phyloP scores from a whole-genome alignment of 2,329 filamentous ascomycete species.

The Venturia aucupariae region DNA sequence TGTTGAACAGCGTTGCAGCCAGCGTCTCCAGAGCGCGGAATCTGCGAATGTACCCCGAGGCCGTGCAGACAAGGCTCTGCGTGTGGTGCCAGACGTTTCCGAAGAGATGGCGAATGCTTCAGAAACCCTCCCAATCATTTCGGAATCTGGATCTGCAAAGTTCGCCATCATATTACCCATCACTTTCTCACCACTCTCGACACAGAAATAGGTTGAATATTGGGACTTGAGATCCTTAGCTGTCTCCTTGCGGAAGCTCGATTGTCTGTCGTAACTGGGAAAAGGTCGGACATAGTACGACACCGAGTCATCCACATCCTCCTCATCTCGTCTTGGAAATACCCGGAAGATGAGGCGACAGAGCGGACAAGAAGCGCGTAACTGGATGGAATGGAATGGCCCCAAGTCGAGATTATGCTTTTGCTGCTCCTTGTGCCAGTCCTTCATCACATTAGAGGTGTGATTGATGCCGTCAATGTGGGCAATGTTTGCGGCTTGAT shows the following conservation, averaged over 20 bases:
- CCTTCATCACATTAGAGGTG: not conserved
- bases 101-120: not conserved
- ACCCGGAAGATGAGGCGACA: conserved; percentile 7
- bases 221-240: not conserved
- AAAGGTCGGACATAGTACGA: conserved; percentile 8
- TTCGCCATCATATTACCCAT: not conserved
- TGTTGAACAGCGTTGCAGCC: conserved; percentile 4
- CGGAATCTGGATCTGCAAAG: not conserved
- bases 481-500: not conserved
- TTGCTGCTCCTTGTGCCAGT: conserved; percentile 2
- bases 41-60: not conserved
- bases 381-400: not conserved
- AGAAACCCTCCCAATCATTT: not conserved
- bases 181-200: not conserved
- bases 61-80: not conserved
- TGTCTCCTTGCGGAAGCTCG: not conserved
- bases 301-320: not conserved
- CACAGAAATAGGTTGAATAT: conserved; percentile 2
- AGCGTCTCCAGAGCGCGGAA: not conserved
- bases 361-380: conserved; percentile 1
- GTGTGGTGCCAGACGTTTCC: not conserved
- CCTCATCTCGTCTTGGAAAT: conserved; percentile 1
- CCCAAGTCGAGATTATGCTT: conserved; percentile 9
- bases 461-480: conserved; percentile 3
- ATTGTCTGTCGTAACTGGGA: conserved; percentile 5